Evolutionary conservation across 495 filamentous ascomycete species (phyloP), one percentile per base, ranked within the genome.

Genomic region (Elaphomyces granulatus): DNA sequence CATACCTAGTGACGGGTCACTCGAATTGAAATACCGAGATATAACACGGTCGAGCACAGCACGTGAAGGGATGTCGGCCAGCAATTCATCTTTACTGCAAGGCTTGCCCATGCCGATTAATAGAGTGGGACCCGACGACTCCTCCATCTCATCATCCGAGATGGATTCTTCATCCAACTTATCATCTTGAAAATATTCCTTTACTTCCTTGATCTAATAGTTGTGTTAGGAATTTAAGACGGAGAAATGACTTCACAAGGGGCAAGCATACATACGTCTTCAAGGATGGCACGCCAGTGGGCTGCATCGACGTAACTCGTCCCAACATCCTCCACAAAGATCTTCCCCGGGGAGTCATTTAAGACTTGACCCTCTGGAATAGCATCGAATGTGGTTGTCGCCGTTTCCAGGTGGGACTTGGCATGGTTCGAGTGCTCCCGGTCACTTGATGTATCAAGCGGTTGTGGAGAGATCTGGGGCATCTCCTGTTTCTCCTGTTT

Each of bases 341-440:
- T 66, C 32, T 81, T 72, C 8, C 87, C 87, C 20, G 87, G 66
- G 8, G 77, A 80, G 15, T 38, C 41, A 32, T 37, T 20, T n/a
- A n/a, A n/a, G n/a, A n/a, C n/a, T n/a, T n/a, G n/a, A n/a, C n/a
- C n/a, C n/a, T n/a, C n/a, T n/a, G n/a, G n/a, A n/a, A n/a, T n/a
- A n/a, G n/a, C n/a, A n/a, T n/a, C n/a, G n/a, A n/a, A n/a, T n/a
- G n/a, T n/a, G n/a, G n/a, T n/a, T n/a, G n/a, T n/a, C n/a, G n/a
- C n/a, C n/a, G n/a, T n/a, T n/a, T n/a, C n/a, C n/a, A n/a, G n/a
- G n/a, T n/a, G n/a, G n/a, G n/a, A n/a, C n/a, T n/a, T n/a, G n/a
- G n/a, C n/a, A n/a, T n/a, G n/a, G n/a, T n/a, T n/a, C n/a, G n/a
- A n/a, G n/a, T n/a, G n/a, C n/a, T n/a, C n/a, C n/a, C n/a, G n/a